Evolutionary conservation across 148 eudicot genomes (phyloP).

Genomic region (Nepenthes mirabilis): DNA sequence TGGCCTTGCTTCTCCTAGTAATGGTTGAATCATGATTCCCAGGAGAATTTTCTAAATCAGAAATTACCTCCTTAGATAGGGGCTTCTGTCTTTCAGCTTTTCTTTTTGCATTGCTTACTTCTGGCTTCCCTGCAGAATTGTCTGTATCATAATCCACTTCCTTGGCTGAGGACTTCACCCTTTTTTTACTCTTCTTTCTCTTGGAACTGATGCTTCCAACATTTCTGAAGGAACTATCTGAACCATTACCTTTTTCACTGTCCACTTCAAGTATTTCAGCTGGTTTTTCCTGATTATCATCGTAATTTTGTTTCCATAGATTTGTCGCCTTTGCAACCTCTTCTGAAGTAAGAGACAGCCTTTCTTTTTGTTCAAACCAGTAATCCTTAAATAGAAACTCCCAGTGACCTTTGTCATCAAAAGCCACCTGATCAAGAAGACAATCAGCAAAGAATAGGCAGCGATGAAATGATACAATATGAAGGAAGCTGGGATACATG

Average conservation of each 20-base stretch:
- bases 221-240: constrained; percentile 29
- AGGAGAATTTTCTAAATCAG: constrained; percentile 48
- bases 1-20: constrained; percentile 38
- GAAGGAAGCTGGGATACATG: background rate
- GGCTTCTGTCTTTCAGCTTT: constrained; percentile 21
- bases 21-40: constrained; percentile 30
- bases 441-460: background rate
- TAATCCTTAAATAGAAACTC: constrained; percentile 88
- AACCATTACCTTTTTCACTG: constrained; percentile 37
- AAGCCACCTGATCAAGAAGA: constrained; percentile 25
- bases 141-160: constrained; percentile 18
- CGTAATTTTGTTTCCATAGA: constrained; percentile 38
- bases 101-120: constrained; percentile 18
- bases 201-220: constrained; percentile 16
- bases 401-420: constrained; percentile 79
- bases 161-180: constrained; percentile 10
- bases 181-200: constrained; percentile 22
- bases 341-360: constrained; percentile 35
- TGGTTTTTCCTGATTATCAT: constrained; percentile 29
- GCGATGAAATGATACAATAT: background rate
- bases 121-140: constrained; percentile 14
- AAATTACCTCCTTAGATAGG: constrained; percentile 29
- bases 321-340: constrained; percentile 68
- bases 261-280: constrained; percentile 27
- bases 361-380: constrained; percentile 61